Evolutionary conservation across 108 stramenopile species (phyloP), one percentile per base, ranked within the genome.

Genomic region (Nitzschia sp.): DNA sequence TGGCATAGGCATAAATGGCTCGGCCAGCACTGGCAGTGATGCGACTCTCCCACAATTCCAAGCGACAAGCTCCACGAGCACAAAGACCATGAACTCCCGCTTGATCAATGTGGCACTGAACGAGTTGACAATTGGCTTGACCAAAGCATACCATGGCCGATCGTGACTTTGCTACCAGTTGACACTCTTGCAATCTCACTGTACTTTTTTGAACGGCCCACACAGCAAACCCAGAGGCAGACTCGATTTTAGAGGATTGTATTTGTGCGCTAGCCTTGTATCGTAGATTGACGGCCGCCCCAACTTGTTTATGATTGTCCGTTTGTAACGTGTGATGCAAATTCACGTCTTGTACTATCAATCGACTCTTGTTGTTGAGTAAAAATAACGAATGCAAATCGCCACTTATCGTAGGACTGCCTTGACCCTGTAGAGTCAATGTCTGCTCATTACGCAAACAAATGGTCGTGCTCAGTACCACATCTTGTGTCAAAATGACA

Each of bases 71-170:
- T 3, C 76, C 76, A 3, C 76, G 54, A 19, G 59, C 76, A 64
- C 76, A 77, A 15, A 77, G 30, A 17, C 48, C 76, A 36, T 77
- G 76, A 9, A 77, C 76, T 8, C 76, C 76, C 6, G 64, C 32
- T 4, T 77, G 23, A 17, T 27, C 55, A 27, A 77, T 70, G 2
- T 21, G 48, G 15, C 54, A 64, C 6, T 69, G 3, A 0, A 24
- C 1, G 11, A 57, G 21, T 25, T 38, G 24, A n/a, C 59, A 49
- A 1, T 34, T 11, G 31, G 58, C 48, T 47, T 66, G 42, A 5
- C 76, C 76, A 36, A 77, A 77, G 55, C 76, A 77, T 11, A 77
- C 76, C 28, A 70, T 17, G 17, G 76, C 60, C 27, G 76, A 77
- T 58, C 76, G 62, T 25, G 68, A 3, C 1, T 54, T 53, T 3